Evolutionary conservation across 2,329 filamentous ascomycete genomes (phyloP).

Genomic region (Lasiodiplodia gonubiensis): DNA sequence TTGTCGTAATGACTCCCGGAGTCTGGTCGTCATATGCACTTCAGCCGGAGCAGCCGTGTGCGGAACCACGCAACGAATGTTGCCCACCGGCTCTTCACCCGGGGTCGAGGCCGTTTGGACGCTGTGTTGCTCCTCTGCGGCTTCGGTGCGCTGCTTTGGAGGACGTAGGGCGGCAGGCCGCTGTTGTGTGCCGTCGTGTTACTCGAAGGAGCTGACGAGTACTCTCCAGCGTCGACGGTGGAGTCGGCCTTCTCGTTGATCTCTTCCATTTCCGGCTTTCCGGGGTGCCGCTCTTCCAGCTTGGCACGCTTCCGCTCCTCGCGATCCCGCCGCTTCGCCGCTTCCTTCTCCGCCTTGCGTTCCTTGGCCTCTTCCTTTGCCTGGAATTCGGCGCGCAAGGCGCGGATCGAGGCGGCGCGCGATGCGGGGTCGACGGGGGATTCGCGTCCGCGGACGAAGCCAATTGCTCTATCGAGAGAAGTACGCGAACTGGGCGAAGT

Average conservation of each 20-base stretch:
- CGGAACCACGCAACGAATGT: constrained; percentile 63
- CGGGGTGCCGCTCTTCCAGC: constrained; percentile 48
- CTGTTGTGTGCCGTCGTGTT: constrained; percentile 20
- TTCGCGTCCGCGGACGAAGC: constrained; percentile 56
- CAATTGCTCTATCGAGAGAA: constrained; percentile 63
- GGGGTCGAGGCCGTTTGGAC: constrained; percentile 45
- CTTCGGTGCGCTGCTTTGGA: constrained; percentile 38
- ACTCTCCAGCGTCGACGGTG: constrained; percentile 44
- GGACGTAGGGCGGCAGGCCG: constrained; percentile 13
- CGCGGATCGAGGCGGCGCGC: constrained; percentile 62
- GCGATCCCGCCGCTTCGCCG: constrained; percentile 52
- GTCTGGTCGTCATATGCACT: constrained; percentile 35
- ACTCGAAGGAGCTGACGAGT: constrained; percentile 40
- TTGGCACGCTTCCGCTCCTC: constrained; percentile 49
- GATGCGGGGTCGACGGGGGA: constrained; percentile 57
- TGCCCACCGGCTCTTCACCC: constrained; percentile 55
- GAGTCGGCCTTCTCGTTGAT: constrained; percentile 36
- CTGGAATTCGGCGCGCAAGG: constrained; percentile 62
- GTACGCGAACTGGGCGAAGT: constrained; percentile 60
- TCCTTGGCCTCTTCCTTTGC: constrained; percentile 65
- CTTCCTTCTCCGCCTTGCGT: constrained; percentile 60
- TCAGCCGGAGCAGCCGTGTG: constrained; percentile 60
- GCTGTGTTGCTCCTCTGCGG: constrained; percentile 38
- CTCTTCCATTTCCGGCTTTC: constrained; percentile 48
- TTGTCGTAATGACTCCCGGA: constrained; percentile 20